Base-by-base conservation (phyloP, 176 grass and related monocot genomes). In the Lolium rigidum region DNA sequence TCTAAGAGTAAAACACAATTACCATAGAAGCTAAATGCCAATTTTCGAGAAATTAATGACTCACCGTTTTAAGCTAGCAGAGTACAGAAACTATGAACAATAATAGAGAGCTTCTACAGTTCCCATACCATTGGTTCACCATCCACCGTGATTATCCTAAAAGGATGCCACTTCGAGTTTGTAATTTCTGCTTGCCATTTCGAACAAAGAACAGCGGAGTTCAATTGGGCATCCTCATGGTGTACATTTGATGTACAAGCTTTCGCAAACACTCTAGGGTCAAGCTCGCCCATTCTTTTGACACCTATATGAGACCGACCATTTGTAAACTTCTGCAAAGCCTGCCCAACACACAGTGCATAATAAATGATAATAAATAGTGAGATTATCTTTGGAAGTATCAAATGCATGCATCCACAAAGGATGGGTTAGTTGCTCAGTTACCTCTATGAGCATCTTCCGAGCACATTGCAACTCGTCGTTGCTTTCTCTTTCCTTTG, bases 211-310 rank as follows among this genome's bases (percentile, higher is more conserved):
- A 76, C 10, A 16, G 37, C 68, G 2, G 66, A 25, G 22, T 62
- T 62, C 12, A 62, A 12, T 25, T 62, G 59, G 59, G 21, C 82
- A 41, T 88, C 88, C 18, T 75, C 86, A 52, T 57, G 41, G 38
- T 57, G 22, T 59, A 86, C 88, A 68, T 73, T 88, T 20, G 16
- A 8, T 46, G 37, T 86, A 49, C 79, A 94, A 14, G 78, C 82
- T 55, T 65, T 77, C 11, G 73, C 69, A 62, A 90, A 90, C 14
- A 56, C 77, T 80, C 63, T 90, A n/a, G 67, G 65, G 59, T 94
- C 92, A 76, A 91, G 83, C 41, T 90, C 88, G 1, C 92, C 88
- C 88, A 90, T 91, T 59, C 88, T 88, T 43, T 88, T 94, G 20
- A 91, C 59, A 62, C 3, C 59, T 62, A 62, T 62, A 62, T 62